Base-by-base conservation (phyloP, 176 grass and related monocot species). In the Triticum monococcum region DNA sequence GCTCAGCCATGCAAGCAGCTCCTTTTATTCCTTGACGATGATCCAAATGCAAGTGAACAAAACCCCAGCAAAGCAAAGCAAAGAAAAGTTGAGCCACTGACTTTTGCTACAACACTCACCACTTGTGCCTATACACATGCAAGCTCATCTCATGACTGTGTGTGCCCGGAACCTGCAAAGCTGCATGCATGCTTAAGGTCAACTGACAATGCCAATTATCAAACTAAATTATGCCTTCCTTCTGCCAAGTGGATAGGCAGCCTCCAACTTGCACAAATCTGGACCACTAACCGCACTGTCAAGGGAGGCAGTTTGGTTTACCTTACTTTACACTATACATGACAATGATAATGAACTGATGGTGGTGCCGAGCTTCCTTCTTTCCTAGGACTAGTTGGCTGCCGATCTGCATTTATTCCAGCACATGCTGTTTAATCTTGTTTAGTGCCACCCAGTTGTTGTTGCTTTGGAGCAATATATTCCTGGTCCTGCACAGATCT, bases 21-120 rank as follows among this genome's bases (percentile, higher is more conserved):
- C 23, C 68, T 67, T 31, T 31, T 59, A 20, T 59, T 0, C 17
- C 7, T 22, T 7, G 50, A 77, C 60, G 60, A 85, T 25, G 43
- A 48, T 86, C 88, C 88, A 89, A 82, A 75, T 24, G 88, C 70
- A 81, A 81, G 46, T 38, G 72, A 82, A 79, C 56, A 22, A 59
- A 59, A 59, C 18, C 56, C 7, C 56, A 59, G 54, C 56, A 59
- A 59, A 59, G 56, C 56, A 43, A 38, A 38, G 1, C 37, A 36
- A 38, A 38, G 8, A 0, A 40, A 9, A 40, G 38, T 2, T 8
- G 62, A 46, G 43, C 43, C 43, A 46, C 43, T 46, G 12, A 46
- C 43, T 46, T 46, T 46, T 46, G 43, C 12, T 46, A 0, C 43
- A 13, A 46, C 11, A 61, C 2, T 12, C 41, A 40, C 38, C 38